phyloP scores from a whole-genome alignment of 192 early-diverging fungal genomes.

The Funneliformis geosporum region DNA sequence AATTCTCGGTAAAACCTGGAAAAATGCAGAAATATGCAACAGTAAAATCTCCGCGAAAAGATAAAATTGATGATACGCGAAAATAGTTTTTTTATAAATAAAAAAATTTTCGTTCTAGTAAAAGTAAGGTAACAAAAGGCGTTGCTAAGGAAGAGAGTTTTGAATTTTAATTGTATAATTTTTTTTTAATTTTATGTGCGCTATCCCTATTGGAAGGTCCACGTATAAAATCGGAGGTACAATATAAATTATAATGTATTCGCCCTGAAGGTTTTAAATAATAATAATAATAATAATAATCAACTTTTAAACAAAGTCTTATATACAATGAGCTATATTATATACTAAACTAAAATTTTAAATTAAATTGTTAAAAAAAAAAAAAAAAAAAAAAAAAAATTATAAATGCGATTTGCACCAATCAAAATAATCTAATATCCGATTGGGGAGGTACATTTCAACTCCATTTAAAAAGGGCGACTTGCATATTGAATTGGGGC shows the following conservation, averaged over 20 bases:
- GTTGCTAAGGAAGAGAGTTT: not conserved
- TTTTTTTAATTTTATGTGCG: not conserved
- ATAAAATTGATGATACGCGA: not conserved
- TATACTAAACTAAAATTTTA: not conserved
- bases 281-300: no score
- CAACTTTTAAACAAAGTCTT: not conserved
- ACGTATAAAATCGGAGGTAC: not conserved
- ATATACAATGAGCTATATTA: not conserved
- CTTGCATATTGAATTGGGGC: not conserved
- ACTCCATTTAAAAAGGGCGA: not conserved
- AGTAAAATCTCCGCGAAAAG: not conserved
- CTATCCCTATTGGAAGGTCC: no score
- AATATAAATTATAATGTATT: not conserved
- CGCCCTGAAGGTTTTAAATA: no score
- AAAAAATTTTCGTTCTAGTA: not conserved
- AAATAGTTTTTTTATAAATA: not conserved
- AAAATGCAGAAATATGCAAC: not conserved
- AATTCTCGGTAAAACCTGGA: not conserved
- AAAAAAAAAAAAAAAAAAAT: not conserved
- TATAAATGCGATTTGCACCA: not conserved
- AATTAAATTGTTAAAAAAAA: not conserved
- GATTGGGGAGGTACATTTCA: not conserved
- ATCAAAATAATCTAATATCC: not conserved
- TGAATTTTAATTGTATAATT: not conserved
- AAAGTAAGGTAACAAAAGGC: not conserved